phyloP scores from a whole-genome alignment of 2,329 filamentous ascomycete species.

The Trichoderma oligosporum region DNA sequence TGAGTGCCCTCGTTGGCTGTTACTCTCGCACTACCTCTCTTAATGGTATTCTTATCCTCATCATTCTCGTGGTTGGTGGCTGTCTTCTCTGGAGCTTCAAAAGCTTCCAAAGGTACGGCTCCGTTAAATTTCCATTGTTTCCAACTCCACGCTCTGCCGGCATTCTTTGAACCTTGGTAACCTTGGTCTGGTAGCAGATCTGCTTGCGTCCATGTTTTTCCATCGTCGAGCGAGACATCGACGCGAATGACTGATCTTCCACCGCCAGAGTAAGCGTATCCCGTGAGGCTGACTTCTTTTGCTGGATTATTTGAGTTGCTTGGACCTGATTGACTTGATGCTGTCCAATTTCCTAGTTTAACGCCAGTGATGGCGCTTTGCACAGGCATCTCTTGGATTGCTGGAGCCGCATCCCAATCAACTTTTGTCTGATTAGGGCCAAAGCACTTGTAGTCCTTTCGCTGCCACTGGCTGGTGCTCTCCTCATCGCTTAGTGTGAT shows the following conservation, averaged over 20 bases:
- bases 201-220: slow-evolving; percentile 62
- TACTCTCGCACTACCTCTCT: neutral
- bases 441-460: slow-evolving; percentile 66
- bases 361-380: slow-evolving; percentile 61
- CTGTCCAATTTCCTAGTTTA: slow-evolving; percentile 39
- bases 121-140: slow-evolving; percentile 57
- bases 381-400: slow-evolving; percentile 66
- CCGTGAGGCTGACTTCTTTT: slow-evolving; percentile 44
- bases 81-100: slow-evolving; percentile 21
- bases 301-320: slow-evolving; percentile 8
- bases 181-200: slow-evolving; percentile 50
- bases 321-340: neutral
- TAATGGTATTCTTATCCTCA: slow-evolving; percentile 18
- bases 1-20: neutral
- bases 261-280: slow-evolving; percentile 66
- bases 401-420: slow-evolving; percentile 59
- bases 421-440: slow-evolving; percentile 58
- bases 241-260: slow-evolving; percentile 64
- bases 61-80: neutral
- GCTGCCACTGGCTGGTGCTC: slow-evolving; percentile 62
- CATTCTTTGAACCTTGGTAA: slow-evolving; percentile 37
- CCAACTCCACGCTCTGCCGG: slow-evolving; percentile 59
- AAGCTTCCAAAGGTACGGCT: slow-evolving; percentile 38
- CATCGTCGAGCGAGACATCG: slow-evolving; percentile 62
- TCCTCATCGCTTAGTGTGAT: slow-evolving; percentile 64